Conservation (phyloP, 2,329 filamentous ascomycete species). For the Trichoderma asperellum region DNA sequence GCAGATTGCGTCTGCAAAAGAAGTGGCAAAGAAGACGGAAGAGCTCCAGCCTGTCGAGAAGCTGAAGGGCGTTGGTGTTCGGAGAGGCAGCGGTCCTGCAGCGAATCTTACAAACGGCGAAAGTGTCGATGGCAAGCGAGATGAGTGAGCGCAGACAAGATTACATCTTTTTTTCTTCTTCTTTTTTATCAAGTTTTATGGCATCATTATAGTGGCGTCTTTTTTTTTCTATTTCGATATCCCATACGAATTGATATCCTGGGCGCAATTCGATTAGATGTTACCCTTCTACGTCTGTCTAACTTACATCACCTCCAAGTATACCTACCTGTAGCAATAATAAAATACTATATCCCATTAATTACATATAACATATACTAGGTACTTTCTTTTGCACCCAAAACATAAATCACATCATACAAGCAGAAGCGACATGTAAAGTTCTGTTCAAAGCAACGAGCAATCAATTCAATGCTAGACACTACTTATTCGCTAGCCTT, state of each 20-base stretch:
- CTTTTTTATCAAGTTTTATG: not conserved
- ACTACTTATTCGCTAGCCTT: constrained; percentile 7
- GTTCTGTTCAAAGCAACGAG: not conserved
- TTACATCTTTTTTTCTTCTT: not conserved
- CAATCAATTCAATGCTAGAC: constrained; percentile 25
- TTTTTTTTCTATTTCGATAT: not conserved
- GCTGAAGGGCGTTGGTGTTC: constrained; percentile 38
- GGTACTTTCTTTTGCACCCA: not conserved
- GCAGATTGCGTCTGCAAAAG: not conserved
- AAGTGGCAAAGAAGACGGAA: constrained; percentile 1
- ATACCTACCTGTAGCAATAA: constrained; percentile 10
- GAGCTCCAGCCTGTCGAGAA: constrained; percentile 35
- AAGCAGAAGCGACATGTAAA: not conserved
- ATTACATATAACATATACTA: not conserved
- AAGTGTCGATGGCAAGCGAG: constrained; percentile 21
- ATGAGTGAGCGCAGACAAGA: not conserved
- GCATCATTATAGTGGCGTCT: not conserved
- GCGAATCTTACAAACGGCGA: not conserved
- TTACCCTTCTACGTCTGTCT: not conserved
- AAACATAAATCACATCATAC: not conserved
- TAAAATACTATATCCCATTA: not conserved
- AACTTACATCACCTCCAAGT: not conserved
- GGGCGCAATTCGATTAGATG: not conserved
- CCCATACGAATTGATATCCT: not conserved
- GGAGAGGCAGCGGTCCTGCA: constrained; percentile 24